phyloP scores from a whole-genome alignment of 164 flowering plant species.

The Warburgia ugandensis region DNA sequence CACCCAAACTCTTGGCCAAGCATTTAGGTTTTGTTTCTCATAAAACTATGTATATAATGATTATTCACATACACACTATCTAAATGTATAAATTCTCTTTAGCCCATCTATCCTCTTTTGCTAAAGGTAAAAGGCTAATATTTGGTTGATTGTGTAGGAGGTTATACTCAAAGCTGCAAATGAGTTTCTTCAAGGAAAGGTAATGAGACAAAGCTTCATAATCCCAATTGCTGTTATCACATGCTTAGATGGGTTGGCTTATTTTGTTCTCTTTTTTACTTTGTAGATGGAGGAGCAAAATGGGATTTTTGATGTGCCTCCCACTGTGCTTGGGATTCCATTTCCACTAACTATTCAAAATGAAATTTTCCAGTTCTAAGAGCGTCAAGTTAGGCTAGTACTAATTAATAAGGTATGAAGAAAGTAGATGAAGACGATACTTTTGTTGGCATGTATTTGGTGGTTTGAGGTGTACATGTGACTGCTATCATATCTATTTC shows the following conservation, averaged over 20 bases:
- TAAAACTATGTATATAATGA: too few relatives aligned
- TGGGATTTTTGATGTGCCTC: constrained; percentile 4
- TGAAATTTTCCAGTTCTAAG: constrained; percentile 13
- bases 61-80: background rate
- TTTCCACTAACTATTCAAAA: constrained; percentile 16
- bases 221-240: background rate
- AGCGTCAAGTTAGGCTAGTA: too few relatives aligned
- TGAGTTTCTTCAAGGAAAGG: constrained; percentile 24
- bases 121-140: too few relatives aligned
- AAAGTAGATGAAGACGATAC: too few relatives aligned
- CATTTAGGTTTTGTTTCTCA: too few relatives aligned
- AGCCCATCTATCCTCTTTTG: background rate
- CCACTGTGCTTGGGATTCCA: constrained; percentile 5
- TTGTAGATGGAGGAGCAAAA: constrained; percentile 13
- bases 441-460: too few relatives aligned
- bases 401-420: too few relatives aligned
- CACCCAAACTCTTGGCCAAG: too few relatives aligned
- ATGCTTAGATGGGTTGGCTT: background rate
- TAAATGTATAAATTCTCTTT: background rate
- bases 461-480: too few relatives aligned
- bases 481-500: too few relatives aligned
- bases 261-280: background rate
- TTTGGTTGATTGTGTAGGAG: constrained; percentile 20
- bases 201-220: background rate
- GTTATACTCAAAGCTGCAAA: constrained; percentile 21